Conservation (phyloP, 2,329 filamentous ascomycete species). For the Alternaria sp. region DNA sequence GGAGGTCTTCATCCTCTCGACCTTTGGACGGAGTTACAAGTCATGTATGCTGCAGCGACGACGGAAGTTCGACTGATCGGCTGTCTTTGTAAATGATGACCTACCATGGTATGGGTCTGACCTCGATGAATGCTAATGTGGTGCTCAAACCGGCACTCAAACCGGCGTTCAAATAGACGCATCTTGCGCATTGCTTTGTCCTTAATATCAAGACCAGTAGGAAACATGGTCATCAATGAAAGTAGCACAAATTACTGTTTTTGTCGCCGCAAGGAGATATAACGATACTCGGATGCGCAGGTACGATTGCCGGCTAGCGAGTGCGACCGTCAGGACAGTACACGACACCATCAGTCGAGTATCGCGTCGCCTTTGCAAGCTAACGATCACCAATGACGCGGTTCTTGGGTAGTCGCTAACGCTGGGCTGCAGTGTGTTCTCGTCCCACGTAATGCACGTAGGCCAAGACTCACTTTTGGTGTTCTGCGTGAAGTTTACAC, state of each 20-base stretch:
- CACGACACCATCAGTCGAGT: constrained; percentile 4
- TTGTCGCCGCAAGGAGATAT: neutral
- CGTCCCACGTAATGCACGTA: constrained; percentile 37
- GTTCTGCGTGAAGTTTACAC: constrained; percentile 32
- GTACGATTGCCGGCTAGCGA: neutral
- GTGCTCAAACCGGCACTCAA: neutral
- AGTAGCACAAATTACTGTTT: neutral
- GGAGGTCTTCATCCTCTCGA: neutral
- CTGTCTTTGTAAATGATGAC: neutral
- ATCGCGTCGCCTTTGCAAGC: neutral
- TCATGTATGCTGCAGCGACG: neutral
- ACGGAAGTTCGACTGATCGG: neutral
- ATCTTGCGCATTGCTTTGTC: neutral
- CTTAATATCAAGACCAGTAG: neutral
- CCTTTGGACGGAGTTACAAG: neutral
- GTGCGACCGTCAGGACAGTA: neutral
- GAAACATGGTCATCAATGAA: neutral
- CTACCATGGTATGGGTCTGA: neutral
- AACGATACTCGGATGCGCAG: neutral
- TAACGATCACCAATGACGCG: constrained; percentile 2
- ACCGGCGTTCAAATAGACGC: neutral
- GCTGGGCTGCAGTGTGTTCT: constrained; percentile 24
- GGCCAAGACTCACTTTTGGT: constrained; percentile 45
- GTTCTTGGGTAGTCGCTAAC: constrained; percentile 9
- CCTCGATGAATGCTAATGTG: neutral